These are phyloP conservation scores for Clausena lansium DNA, from an alignment of 345 rosid genomes.

Conservation along the genomic window DNA sequence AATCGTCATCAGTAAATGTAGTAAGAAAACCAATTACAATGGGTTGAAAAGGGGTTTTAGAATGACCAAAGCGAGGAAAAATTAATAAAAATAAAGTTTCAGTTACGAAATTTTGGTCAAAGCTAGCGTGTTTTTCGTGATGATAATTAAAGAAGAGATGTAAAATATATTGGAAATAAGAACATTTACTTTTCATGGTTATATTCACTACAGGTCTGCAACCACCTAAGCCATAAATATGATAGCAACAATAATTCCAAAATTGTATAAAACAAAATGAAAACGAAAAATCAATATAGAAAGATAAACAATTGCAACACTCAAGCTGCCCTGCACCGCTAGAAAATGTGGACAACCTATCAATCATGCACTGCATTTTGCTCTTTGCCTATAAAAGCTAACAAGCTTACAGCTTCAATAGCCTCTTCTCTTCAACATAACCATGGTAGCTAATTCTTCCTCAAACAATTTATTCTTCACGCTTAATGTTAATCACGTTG, in stretches of 20 bases:
- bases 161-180: not conserved
- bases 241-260: not conserved
- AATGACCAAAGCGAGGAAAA: not conserved
- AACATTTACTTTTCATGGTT: not conserved
- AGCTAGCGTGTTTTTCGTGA: not conserved
- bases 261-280: not conserved
- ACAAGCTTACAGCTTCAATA: not conserved
- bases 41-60: not conserved
- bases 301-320: not conserved
- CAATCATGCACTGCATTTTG: constrained; percentile 9
- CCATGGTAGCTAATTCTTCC: constrained; percentile 12
- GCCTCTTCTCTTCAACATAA: not conserved
- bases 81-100: not conserved
- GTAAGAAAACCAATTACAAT: not conserved
- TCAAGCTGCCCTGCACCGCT: constrained; percentile 2
- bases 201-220: not conserved
- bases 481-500: not conserved
- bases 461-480: not conserved
- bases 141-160: constrained; percentile 2
- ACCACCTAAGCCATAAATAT: constrained; percentile 4
- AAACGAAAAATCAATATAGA: not conserved
- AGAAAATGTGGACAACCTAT: not conserved
- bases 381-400: constrained; percentile 4
- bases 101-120: not conserved
- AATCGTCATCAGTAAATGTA: not conserved